Base-by-base conservation (phyloP, 129 eudicot genomes). In the Artemisia annua region DNA sequence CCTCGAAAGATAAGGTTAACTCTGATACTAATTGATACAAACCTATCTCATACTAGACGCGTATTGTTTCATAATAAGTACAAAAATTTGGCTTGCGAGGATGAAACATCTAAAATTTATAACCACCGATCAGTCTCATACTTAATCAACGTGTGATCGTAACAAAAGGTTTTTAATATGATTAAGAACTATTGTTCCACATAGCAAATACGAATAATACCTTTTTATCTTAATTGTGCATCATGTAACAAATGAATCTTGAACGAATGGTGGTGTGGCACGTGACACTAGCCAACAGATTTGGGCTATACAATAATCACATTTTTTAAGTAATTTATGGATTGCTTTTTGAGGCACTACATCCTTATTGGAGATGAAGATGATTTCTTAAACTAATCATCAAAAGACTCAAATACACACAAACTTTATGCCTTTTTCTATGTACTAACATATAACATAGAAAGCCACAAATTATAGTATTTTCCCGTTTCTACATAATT, bases 351-450 rank as follows among this genome's bases (percentile, higher is more conserved):
- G 71, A 60, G 79, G 77, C 80, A 76, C 75, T 71, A 80, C 70
- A 65, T 77, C 80, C 78, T 78, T 56, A 74, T 75, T 77, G 81
- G 83, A 66, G 73, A 66, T 71, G 76, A 82, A 79, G 76, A 75
- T 18, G 76, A 78, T 79, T 79, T 55, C 73, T 75, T 83, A 75
- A 79, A 79, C 75, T 79, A 79, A 68, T 83, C 81, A 59, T 71
- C 77, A 75, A 78, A 68, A 58, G 75, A 69, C 80, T 82, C 80
- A 69, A 64, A 50, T 69, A 70, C 78, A 72, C 52, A 70, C 58
- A 53, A 79, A 74, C 81, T 70, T 74, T 72, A 74, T 55, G 78
- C 32, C 18, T 58, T 59, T 73, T 58, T 60, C 11, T 58, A 51
- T 60, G 63, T 19, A 9, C 17, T 11, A 35, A 51, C 60, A 67